A percentile compares a stretch with the other conserved stretches of the same genome.
Conservation (phyloP, 2,329 filamentous ascomycete species). For the Xylogone sp. region DNA sequence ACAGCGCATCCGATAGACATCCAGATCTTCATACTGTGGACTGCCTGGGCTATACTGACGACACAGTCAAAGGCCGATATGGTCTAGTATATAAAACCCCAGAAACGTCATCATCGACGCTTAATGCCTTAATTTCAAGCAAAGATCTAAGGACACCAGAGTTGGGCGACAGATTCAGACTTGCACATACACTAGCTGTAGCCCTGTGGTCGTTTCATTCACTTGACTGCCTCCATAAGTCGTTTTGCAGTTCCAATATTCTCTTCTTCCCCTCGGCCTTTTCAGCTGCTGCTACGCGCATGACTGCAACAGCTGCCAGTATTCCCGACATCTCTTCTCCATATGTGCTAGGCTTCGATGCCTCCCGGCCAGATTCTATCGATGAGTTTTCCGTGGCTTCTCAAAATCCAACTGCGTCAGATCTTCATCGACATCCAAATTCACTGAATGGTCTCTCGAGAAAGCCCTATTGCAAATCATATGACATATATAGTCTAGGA, state of each 20-base stretch:
- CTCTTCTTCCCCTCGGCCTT: constrained; percentile 40
- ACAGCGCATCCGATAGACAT: constrained; percentile 39
- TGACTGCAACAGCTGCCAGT: constrained; percentile 24
- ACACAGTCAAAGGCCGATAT: constrained; percentile 34
- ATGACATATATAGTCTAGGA: constrained; percentile 41
- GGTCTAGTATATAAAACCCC: constrained; percentile 40
- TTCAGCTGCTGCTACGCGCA: constrained; percentile 20
- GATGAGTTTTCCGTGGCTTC: constrained; percentile 35
- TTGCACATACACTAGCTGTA: constrained; percentile 39
- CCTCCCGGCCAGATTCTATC: constrained; percentile 33
- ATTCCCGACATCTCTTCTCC: constrained; percentile 36
- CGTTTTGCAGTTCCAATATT: constrained; percentile 34
- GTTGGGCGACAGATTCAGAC: constrained; percentile 37
- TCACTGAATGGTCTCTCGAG: constrained; percentile 35
- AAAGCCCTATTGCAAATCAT: constrained; percentile 34
- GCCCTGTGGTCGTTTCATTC: constrained; percentile 48
- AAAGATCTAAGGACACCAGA: constrained; percentile 40
- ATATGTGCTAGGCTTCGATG: constrained; percentile 38
- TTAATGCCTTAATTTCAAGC: constrained; percentile 35
- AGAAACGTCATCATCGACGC: constrained; percentile 32
- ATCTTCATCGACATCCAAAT: constrained; percentile 44
- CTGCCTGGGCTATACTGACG: constrained; percentile 44
- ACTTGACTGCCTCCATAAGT: constrained; percentile 49
- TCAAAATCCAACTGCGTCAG: constrained; percentile 32
- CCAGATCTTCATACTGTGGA: constrained; percentile 44